These are phyloP conservation scores for Xerocomellus amylosporus DNA, from an alignment of 768 basidiomycete genomes.

Conservation along the genomic window DNA sequence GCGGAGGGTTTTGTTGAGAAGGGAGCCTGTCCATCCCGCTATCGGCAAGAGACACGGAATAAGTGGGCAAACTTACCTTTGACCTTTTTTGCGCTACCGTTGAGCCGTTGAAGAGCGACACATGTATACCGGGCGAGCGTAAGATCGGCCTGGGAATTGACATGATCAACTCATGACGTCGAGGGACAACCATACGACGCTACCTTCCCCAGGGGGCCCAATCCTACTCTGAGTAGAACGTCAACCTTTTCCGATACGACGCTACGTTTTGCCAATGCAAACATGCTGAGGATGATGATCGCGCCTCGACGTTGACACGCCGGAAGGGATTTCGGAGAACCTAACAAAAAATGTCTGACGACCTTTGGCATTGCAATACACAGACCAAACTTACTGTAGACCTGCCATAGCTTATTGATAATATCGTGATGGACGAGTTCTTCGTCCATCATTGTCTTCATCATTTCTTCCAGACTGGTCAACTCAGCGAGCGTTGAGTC, in stretches of 20 bases:
- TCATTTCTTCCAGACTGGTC: conserved; percentile 94
- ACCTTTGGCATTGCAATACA: background rate
- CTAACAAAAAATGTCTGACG: conserved; percentile 37
- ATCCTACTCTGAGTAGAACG: conserved; percentile 77
- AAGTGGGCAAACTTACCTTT: conserved; percentile 57
- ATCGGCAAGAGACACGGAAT: background rate
- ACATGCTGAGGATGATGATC: conserved; percentile 96
- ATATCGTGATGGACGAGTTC: conserved; percentile 80
- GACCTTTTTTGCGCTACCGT: conserved; percentile 94
- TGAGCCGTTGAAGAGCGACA: conserved; percentile 86
- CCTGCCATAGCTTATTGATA: conserved; percentile 90
- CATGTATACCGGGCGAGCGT: conserved; percentile 92
- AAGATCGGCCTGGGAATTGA: conserved; percentile 63
- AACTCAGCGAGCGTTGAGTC: conserved; percentile 91
- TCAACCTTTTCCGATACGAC: conserved; percentile 85
- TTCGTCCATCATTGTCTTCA: conserved; percentile 95
- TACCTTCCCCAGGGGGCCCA: conserved; percentile 84
- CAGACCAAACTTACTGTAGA: conserved; percentile 68
- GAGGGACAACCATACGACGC: conserved; percentile 1
- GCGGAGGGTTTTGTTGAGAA: conserved; percentile 81
- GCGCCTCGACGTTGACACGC: conserved; percentile 88
- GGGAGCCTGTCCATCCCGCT: conserved; percentile 57
- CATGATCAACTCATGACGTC: background rate
- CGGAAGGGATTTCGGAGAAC: conserved; percentile 70
- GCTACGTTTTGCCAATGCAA: conserved; percentile 78